Evolutionary conservation across 2,329 filamentous ascomycete species (phyloP), one percentile per base, ranked within the genome.

Genomic region (Neofusicoccum sp.): DNA sequence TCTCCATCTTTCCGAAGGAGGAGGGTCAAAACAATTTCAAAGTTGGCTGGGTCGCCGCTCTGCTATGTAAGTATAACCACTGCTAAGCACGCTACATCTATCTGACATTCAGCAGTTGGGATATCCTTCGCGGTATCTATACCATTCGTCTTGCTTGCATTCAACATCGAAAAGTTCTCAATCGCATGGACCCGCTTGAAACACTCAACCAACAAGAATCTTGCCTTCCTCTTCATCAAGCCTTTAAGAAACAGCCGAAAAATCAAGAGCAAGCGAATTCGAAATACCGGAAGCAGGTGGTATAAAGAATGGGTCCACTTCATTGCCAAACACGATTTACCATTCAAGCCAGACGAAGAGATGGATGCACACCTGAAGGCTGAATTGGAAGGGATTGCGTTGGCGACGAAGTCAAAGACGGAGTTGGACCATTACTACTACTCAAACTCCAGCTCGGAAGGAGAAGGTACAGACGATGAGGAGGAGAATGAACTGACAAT

Each of bases 81-180:
- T 11, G n/a, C n/a, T n/a, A n/a, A n/a, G n/a, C n/a, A n/a, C n/a
- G n/a, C n/a, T n/a, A n/a, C n/a, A n/a, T 3, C 75, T 75, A 1
- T 68, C 83, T 1, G 69, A 63, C 86, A 80, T 67, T 79, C 83
- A 40, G 33, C 12, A 48, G 45, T 84, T 61, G 81, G 82, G 1
- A 79, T 84, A 28, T 82, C 82, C 0, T 75, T 84, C 54, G 79
- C 78, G 2, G 80, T 84, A 28, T 81, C 79, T 3, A 79, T 84
- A 24, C 80, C 80, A 0, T 70, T 83, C 47, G 75, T 82, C 33
- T 67, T 75, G 14, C 68, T 82, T 14, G 80, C 80, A 0, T 70
- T 82, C 2, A 72, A 72, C 1, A 70, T 81, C 12, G 80, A 82
- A 51, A 75, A 76, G 30, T 48, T 58, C 41, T 33, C n/a, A 3